These are phyloP conservation scores for Neonectria sp. DNA, from an alignment of 2,329 filamentous ascomycete genomes.

Conservation along the genomic window DNA sequence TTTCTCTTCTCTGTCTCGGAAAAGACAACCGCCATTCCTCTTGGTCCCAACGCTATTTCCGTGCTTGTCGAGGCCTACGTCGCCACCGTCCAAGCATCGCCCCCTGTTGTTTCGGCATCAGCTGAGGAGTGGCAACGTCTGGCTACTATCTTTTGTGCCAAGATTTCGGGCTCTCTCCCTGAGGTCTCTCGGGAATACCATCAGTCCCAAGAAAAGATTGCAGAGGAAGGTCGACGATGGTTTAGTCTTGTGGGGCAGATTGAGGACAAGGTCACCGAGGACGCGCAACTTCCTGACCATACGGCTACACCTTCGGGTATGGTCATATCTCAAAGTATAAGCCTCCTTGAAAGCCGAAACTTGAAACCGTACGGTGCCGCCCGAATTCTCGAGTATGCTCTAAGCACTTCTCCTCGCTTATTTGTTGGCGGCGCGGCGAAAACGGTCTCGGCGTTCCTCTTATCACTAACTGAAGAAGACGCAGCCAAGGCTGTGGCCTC, in stretches of 20 bases:
- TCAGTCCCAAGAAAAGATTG: conserved; percentile 79
- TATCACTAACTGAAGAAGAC: conserved; percentile 67
- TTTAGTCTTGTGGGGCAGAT: conserved; percentile 70
- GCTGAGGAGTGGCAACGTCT: conserved; percentile 74
- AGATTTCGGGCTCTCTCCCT: conserved; percentile 82
- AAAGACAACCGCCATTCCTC: conserved; percentile 51
- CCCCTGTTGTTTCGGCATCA: conserved; percentile 64
- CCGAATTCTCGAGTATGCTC: conserved; percentile 58
- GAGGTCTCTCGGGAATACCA: conserved; percentile 85
- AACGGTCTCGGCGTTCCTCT: conserved; percentile 61
- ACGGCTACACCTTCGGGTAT: conserved; percentile 48
- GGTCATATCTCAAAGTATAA: conserved; percentile 54
- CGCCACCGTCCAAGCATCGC: conserved; percentile 58
- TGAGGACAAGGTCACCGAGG: conserved; percentile 50
- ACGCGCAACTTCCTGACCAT: conserved; percentile 46
- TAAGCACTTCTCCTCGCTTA: conserved; percentile 58
- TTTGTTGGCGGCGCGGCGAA: conserved; percentile 53
- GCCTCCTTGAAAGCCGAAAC: conserved; percentile 65
- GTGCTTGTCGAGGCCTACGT: conserved; percentile 65
- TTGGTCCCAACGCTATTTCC: conserved; percentile 53
- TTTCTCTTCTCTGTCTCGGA: conserved; percentile 65
- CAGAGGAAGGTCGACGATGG: conserved; percentile 77
- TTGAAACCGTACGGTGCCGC: conserved; percentile 72
- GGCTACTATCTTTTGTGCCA: conserved; percentile 73
- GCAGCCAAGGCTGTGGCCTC: conserved; percentile 75